A percentile compares a stretch with the other conserved stretches of the same genome.
phyloP scores from a whole-genome alignment of 257 asterid genomes.

The Nicotiana attenuata region DNA sequence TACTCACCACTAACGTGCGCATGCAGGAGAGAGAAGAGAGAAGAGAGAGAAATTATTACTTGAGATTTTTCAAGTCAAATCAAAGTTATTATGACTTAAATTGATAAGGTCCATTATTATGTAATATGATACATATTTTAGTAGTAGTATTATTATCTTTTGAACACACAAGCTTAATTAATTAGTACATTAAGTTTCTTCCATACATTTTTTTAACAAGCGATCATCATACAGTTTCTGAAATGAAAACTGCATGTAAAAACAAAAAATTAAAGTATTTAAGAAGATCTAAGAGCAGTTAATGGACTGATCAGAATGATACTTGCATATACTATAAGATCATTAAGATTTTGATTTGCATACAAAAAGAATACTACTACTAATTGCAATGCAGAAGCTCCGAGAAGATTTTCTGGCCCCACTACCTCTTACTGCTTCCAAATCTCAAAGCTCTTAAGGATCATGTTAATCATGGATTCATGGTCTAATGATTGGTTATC shows the following conservation, averaged over 20 bases:
- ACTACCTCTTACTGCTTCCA: constrained; percentile 6
- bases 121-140: neutral
- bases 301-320: neutral
- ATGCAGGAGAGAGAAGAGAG: too few species aligned
- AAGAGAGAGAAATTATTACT: too few species aligned
- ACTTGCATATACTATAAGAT: constrained; percentile 13
- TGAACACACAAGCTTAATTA: neutral
- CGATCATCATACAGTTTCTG: neutral
- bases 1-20: too few species aligned
- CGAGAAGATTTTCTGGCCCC: constrained; percentile 24
- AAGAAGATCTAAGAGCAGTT: constrained; percentile 40
- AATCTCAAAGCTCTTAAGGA: neutral
- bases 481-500: constrained; percentile 22
- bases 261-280: too few species aligned
- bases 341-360: constrained; percentile 45
- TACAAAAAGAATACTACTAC: neutral
- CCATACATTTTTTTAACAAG: neutral
- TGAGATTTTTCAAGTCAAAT: too few species aligned
- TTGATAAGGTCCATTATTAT: too few species aligned
- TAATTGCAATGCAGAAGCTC: constrained; percentile 12
- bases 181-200: too few species aligned
- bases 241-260: too few species aligned
- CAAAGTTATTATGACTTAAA: too few species aligned
- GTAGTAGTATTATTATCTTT: neutral
- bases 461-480: constrained; percentile 5